phyloP scores from a whole-genome alignment of 352 stramenopile species.

The Phytophthora chlamydospora region DNA sequence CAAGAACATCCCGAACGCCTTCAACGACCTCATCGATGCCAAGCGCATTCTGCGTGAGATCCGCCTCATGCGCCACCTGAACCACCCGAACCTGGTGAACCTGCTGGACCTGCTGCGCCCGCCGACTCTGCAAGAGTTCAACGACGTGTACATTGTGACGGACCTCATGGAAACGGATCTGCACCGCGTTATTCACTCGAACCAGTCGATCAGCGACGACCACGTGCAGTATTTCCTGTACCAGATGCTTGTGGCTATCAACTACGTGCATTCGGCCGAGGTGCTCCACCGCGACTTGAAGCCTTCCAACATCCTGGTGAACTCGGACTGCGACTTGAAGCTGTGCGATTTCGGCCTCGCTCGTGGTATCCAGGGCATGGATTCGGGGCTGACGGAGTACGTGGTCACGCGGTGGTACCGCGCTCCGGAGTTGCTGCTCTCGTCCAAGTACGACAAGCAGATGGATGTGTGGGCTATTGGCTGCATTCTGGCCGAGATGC shows the following conservation, averaged over 20 bases:
- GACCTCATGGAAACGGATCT: slow-evolving; percentile 84
- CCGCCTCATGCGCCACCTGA: slow-evolving; percentile 88
- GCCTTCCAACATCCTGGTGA: slow-evolving; percentile 82
- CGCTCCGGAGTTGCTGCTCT: slow-evolving; percentile 92
- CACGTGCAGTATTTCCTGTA: slow-evolving; percentile 85
- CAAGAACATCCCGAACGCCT: slow-evolving; percentile 96
- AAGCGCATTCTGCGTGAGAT: slow-evolving; percentile 91
- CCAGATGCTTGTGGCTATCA: slow-evolving; percentile 79
- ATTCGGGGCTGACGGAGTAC: slow-evolving; percentile 90
- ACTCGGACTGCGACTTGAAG: slow-evolving; percentile 84
- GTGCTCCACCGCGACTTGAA: slow-evolving; percentile 83
- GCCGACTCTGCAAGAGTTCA: slow-evolving; percentile 86
- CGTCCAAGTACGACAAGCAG: slow-evolving; percentile 90
- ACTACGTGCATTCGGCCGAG: slow-evolving; percentile 83
- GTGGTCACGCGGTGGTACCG: slow-evolving; percentile 94
- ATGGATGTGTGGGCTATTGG: slow-evolving; percentile 90
- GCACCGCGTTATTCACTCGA: slow-evolving; percentile 82
- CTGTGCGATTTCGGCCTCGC: slow-evolving; percentile 83
- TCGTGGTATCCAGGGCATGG: slow-evolving; percentile 72
- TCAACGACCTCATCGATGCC: slow-evolving; percentile 88
- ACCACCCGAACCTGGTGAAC: slow-evolving; percentile 85
- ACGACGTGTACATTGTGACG: slow-evolving; percentile 88
- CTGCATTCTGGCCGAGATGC: slow-evolving; percentile 89
- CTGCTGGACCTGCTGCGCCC: slow-evolving; percentile 80
- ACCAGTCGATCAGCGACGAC: slow-evolving; percentile 82